These are phyloP conservation scores for Fragosphaeria purpurea DNA, from an alignment of 2,329 filamentous ascomycete genomes.

Conservation along the genomic window DNA sequence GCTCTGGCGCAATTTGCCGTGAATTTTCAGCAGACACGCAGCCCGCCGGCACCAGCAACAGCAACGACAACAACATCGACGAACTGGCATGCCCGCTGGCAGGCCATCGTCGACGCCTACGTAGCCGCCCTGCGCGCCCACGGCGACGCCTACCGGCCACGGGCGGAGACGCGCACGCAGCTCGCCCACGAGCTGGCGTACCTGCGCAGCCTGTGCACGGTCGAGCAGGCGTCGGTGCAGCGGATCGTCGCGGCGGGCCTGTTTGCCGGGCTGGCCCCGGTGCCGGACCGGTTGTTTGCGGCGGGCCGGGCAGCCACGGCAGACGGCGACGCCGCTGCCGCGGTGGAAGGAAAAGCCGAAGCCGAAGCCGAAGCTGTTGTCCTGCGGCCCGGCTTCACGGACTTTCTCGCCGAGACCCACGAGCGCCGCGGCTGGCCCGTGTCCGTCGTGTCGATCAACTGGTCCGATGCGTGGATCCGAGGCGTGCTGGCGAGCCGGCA, in stretches of 20 bases:
- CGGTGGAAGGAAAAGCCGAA: too few species aligned
- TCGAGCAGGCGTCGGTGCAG: constrained; percentile 37
- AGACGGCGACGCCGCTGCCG: constrained; percentile 12
- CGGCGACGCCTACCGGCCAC: constrained; percentile 21
- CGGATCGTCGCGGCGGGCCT: constrained; percentile 34
- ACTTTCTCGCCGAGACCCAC: constrained; percentile 18
- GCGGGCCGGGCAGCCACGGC: constrained; percentile 26
- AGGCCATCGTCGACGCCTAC: constrained; percentile 35
- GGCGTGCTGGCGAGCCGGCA: constrained; percentile 18
- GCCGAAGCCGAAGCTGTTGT: neutral
- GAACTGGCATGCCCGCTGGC: constrained; percentile 31
- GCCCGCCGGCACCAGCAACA: constrained; percentile 3
- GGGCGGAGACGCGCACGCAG: constrained; percentile 22
- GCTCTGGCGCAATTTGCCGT: constrained; percentile 36
- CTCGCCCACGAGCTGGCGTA: constrained; percentile 32
- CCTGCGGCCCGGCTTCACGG: constrained; percentile 9
- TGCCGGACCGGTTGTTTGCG: constrained; percentile 20
- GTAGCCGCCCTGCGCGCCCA: constrained; percentile 29
- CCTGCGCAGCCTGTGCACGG: constrained; percentile 29
- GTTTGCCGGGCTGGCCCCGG: constrained; percentile 29
- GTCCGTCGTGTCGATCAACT: constrained; percentile 38
- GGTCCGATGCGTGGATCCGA: constrained; percentile 18
- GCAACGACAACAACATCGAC: neutral
- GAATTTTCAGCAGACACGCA: constrained; percentile 17
- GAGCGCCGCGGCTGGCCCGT: constrained; percentile 25